Evolutionary conservation across 306 rosid genomes (phyloP).

Genomic region (Adenanthera pavonina): DNA sequence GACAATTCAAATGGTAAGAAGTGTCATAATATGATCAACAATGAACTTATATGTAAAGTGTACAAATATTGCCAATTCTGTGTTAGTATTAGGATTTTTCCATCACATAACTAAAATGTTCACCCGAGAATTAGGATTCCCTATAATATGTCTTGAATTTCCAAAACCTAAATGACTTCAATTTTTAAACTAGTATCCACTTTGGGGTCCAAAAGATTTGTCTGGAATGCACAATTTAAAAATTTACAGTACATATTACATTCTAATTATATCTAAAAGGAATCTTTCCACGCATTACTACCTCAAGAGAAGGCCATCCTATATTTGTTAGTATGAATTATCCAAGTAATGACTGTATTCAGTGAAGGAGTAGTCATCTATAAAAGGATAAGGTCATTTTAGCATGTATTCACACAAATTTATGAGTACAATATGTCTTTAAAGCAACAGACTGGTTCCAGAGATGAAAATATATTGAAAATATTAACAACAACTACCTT

Average conservation of each 20-base stretch:
- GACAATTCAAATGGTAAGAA: background rate
- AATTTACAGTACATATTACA: background rate
- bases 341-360: background rate
- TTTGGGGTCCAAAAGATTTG: background rate
- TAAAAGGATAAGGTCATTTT: background rate
- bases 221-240: background rate
- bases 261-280: background rate
- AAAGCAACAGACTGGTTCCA: constrained; percentile 28
- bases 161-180: too few species aligned
- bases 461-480: background rate
- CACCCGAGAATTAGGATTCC: background rate
- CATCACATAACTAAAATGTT: background rate
- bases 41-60: background rate
- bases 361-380: background rate
- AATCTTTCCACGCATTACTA: background rate
- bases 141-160: background rate
- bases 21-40: background rate
- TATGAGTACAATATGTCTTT: background rate
- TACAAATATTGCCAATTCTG: background rate
- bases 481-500: constrained; percentile 60
- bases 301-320: background rate
- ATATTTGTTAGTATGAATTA: constrained; percentile 1
- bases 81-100: background rate
- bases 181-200: too few species aligned
- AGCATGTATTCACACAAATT: background rate